These are phyloP conservation scores for Boechera divaricarpa DNA, from an alignment of 345 rosid genomes.

Conservation along the genomic window DNA sequence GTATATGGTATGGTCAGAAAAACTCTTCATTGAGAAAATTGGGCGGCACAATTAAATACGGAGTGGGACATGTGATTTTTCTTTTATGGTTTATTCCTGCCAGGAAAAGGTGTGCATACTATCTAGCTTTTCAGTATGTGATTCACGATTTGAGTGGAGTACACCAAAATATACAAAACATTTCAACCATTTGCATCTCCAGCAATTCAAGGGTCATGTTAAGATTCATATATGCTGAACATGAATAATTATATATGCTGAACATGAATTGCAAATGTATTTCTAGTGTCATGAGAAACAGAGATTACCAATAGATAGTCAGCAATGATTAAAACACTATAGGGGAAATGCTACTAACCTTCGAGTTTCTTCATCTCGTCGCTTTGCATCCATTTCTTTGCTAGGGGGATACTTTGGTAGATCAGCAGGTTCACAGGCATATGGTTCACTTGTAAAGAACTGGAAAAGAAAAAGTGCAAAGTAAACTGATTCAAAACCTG, in stretches of 20 bases:
- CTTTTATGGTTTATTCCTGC: neutral
- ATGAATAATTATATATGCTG: conserved; percentile 3
- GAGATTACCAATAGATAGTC: neutral
- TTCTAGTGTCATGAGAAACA: conserved; percentile 7
- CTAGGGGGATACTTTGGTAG: conserved; percentile 95
- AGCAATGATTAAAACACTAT: neutral
- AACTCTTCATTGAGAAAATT: neutral
- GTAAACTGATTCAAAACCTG: conserved; percentile 16
- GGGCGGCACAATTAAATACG: neutral
- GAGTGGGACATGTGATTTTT: neutral
- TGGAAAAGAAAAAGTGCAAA: conserved; percentile 41
- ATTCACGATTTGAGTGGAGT: neutral
- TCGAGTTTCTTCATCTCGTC: conserved; percentile 89
- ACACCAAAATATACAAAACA: neutral
- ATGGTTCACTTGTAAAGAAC: conserved; percentile 86
- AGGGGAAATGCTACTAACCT: conserved; percentile 52
- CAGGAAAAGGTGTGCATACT: neutral
- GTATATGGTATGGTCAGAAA: neutral
- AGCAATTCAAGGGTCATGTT: conserved; percentile 11
- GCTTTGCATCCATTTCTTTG: conserved; percentile 96
- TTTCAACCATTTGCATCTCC: neutral
- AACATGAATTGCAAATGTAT: neutral
- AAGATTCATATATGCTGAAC: conserved; percentile 10
- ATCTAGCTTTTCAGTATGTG: neutral
- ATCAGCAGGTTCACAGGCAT: conserved; percentile 87